phyloP scores from a whole-genome alignment of 1,284 basidiomycete species.

The Malassezia japonica region DNA sequence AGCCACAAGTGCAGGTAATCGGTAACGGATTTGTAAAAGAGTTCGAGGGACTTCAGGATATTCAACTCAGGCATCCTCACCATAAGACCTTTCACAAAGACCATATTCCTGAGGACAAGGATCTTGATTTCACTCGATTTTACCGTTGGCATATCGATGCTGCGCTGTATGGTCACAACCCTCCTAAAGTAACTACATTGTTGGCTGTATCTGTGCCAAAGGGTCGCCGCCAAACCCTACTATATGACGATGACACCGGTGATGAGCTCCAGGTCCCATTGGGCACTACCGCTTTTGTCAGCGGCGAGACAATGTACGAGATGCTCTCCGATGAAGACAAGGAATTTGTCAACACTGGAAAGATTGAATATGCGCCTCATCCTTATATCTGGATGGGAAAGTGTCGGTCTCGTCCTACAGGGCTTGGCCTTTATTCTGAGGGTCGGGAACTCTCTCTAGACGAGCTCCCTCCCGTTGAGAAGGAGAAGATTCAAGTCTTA shows the following conservation, averaged over 20 bases:
- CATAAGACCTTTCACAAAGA: constrained; percentile 79
- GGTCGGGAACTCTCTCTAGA: constrained; percentile 59
- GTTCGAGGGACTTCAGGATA: constrained; percentile 20
- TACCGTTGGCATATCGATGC: constrained; percentile 77
- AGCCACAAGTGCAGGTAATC: constrained; percentile 49
- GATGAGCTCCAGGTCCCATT: constrained; percentile 72
- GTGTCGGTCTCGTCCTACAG: constrained; percentile 62
- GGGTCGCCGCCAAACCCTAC: constrained; percentile 60
- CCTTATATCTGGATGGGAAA: constrained; percentile 72
- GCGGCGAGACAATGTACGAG: constrained; percentile 73
- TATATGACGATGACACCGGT: constrained; percentile 80
- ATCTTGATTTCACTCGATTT: constrained; percentile 66
- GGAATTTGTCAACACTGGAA: constrained; percentile 61
- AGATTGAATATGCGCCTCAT: constrained; percentile 50
- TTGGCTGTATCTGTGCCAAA: constrained; percentile 68
- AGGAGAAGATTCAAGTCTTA: constrained; percentile 60
- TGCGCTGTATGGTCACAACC: constrained; percentile 69
- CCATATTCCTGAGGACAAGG: constrained; percentile 68
- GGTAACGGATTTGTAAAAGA: constrained; percentile 35
- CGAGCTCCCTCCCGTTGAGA: constrained; percentile 65
- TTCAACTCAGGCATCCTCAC: constrained; percentile 60
- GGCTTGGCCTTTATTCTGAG: constrained; percentile 67
- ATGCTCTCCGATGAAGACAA: constrained; percentile 65
- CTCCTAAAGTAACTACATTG: constrained; percentile 74
- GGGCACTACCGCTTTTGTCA: constrained; percentile 65